Evolutionary conservation across 768 basidiomycete species (phyloP), one percentile per base, ranked within the genome.

Genomic region (Asterophora lycoperdoides): DNA sequence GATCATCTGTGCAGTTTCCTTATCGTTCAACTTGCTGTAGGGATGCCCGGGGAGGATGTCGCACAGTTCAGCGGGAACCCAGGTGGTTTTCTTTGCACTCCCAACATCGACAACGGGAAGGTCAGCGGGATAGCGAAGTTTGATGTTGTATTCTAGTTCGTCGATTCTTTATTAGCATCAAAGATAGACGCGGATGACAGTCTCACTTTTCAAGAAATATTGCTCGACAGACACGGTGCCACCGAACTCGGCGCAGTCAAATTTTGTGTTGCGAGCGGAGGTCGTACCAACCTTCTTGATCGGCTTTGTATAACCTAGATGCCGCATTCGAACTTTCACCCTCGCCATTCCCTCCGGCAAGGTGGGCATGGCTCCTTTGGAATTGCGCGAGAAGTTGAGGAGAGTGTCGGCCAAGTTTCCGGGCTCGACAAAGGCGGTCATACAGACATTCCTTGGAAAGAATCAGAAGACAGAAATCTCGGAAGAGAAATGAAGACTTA

Each of bases 11-110:
- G 79, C 67, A 0, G 85, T 87, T 57, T 85, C 81, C 5, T 58
- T 68, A n/a, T 78, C 79, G 47, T 64, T 74, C 2, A 90, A 79
- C 49, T 74, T 79, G 5, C 78, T 83, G 17, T 78, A 86, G 0
- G 82, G 69, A 53, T 79, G 78, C 6, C 81, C 81, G 0, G 75
- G 64, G 8, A 72, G 62, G 42, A 91, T 85, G 18, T 77, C 67
- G 67, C 88, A 90, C 1, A 91, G 42, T 60, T 91, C 88, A 0
- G 84, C 80, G 0, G 88, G 88, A 1, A 89, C 64, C 56, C 63
- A 78, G 36, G 63, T 60, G 0, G 60, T 45, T 26, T 65, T 60
- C 35, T 64, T 62, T 4, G 46, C 34, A 20, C 51, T 58, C 1
- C 76, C 76, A 30, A 81, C 63, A 46, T 83, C 68, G 41, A 83